Conservation (phyloP, 345 rosid genomes). For the Camelina sativa region DNA sequence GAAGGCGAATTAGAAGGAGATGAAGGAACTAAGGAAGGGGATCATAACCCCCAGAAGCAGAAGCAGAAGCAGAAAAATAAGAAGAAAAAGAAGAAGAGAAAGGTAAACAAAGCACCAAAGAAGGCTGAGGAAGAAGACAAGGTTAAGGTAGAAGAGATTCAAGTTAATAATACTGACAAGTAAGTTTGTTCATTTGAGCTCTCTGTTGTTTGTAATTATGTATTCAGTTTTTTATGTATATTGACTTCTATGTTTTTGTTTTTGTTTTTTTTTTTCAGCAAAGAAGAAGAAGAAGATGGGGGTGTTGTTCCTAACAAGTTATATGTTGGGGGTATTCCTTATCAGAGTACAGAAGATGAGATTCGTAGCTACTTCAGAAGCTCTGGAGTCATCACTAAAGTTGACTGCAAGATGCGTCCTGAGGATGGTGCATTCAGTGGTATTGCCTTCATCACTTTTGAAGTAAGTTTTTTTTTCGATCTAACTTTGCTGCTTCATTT, state of each 20-base stretch:
- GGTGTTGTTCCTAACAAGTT: slow-evolving; percentile 57
- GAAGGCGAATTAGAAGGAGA: slow-evolving; percentile 28
- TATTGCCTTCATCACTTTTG: slow-evolving; percentile 74
- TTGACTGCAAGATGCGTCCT: slow-evolving; percentile 86
- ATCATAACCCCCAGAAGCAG: slow-evolving; percentile 38
- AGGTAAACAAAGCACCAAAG: slow-evolving; percentile 39
- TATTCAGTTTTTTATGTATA: neutral
- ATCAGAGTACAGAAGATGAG: slow-evolving; percentile 80
- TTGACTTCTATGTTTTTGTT: neutral
- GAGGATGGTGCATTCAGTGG: slow-evolving; percentile 92
- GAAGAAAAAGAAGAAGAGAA: slow-evolving; percentile 29
- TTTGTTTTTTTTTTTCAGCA: slow-evolving; percentile 54
- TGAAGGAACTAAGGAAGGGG: slow-evolving; percentile 32
- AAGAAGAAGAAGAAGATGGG: slow-evolving; percentile 43
- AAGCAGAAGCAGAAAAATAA: slow-evolving; percentile 8
- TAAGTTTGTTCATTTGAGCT: slow-evolving; percentile 22
- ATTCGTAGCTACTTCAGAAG: slow-evolving; percentile 81
- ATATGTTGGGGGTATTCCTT: slow-evolving; percentile 94
- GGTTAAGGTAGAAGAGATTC: slow-evolving; percentile 38
- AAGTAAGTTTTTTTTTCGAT: slow-evolving; percentile 49
- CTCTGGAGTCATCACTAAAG: slow-evolving; percentile 74
- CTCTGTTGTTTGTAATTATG: slow-evolving; percentile 1
- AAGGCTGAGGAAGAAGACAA: slow-evolving; percentile 44
- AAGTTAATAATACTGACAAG: slow-evolving; percentile 37
- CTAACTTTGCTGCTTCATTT: slow-evolving; percentile 3